These are phyloP conservation scores for Erodium maritimum DNA, from an alignment of 345 rosid species.

Conservation along the genomic window DNA sequence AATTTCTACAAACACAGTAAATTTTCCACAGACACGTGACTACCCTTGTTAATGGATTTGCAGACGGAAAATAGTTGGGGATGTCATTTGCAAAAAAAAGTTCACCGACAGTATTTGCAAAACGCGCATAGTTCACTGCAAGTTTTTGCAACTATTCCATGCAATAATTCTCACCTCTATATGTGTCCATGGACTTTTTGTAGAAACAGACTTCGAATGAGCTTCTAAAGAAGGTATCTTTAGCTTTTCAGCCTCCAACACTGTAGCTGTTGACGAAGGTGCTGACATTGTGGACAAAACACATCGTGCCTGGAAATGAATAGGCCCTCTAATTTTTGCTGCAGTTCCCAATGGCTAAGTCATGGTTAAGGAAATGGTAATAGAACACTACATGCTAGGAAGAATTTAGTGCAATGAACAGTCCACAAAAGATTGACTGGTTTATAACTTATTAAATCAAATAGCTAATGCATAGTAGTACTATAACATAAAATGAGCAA, in stretches of 20 bases:
- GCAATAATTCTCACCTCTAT: slow-evolving; percentile 34
- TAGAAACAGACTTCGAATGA: slow-evolving; percentile 33
- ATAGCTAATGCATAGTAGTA: too few species aligned
- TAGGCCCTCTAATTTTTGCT: slow-evolving; percentile 47
- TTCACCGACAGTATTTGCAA: too few species aligned
- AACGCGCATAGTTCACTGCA: too few species aligned
- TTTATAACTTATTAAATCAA: too few species aligned
- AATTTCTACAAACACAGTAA: too few species aligned
- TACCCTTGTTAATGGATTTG: too few species aligned
- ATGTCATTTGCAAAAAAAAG: too few species aligned
- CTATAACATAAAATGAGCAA: too few species aligned
- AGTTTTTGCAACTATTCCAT: too few species aligned
- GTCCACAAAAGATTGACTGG: too few species aligned
- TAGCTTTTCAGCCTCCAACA: slow-evolving; percentile 67
- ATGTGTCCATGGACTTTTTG: slow-evolving; percentile 54
- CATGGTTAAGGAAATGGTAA: slow-evolving; percentile 1
- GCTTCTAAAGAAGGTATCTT: slow-evolving; percentile 61
- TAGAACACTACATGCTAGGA: not conserved
- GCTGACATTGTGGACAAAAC: slow-evolving; percentile 51
- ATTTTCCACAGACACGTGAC: too few species aligned
- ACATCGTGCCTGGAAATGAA: slow-evolving; percentile 50
- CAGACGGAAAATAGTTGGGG: too few species aligned
- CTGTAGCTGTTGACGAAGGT: slow-evolving; percentile 20
- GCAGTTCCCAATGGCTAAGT: slow-evolving; percentile 21
- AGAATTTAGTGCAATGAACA: not conserved